These are phyloP conservation scores for Echria macrotheca DNA, from an alignment of 495 filamentous ascomycete genomes.

Conservation along the genomic window DNA sequence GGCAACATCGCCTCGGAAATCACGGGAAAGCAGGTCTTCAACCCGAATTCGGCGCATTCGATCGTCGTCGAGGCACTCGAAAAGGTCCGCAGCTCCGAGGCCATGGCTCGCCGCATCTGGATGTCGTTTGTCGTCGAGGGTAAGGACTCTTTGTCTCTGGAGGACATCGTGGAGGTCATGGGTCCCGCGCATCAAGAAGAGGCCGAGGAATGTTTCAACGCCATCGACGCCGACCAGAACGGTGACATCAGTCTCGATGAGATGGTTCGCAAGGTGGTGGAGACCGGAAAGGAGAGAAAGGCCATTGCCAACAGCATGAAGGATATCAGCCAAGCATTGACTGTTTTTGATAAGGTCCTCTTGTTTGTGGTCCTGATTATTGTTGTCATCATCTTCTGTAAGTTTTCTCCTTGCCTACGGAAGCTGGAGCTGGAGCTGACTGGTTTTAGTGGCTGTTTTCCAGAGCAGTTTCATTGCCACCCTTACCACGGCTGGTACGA, in stretches of 20 bases:
- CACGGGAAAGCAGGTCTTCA: constrained; percentile 90
- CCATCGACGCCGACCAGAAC: constrained; percentile 81
- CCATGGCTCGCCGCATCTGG: constrained; percentile 87
- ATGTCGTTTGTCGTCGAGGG: constrained; percentile 97
- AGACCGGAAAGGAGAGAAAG: constrained; percentile 76
- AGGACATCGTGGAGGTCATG: constrained; percentile 84
- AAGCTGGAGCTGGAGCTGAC: neutral
- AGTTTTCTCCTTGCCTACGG: constrained; percentile 23
- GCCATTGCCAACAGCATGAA: constrained; percentile 88
- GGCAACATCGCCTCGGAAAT: constrained; percentile 94
- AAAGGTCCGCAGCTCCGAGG: constrained; percentile 74
- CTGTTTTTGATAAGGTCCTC: constrained; percentile 81
- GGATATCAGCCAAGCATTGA: constrained; percentile 92
- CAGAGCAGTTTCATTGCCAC: constrained; percentile 79
- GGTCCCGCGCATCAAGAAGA: constrained; percentile 63
- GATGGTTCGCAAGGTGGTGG: constrained; percentile 82
- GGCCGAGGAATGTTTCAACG: constrained; percentile 74
- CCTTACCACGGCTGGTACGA: constrained; percentile 90
- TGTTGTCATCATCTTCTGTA: constrained; percentile 78
- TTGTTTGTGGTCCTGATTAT: constrained; percentile 72
- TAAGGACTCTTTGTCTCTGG: constrained; percentile 66
- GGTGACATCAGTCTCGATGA: constrained; percentile 93
- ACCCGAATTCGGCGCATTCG: constrained; percentile 80
- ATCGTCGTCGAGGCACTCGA: constrained; percentile 85
- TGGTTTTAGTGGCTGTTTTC: constrained; percentile 66